Percentiles rank a stretch among this genome's conserved stretches.
Conservation (phyloP, 225 moss, liverwort and hornwort genomes). For the Climacium dendroides region DNA sequence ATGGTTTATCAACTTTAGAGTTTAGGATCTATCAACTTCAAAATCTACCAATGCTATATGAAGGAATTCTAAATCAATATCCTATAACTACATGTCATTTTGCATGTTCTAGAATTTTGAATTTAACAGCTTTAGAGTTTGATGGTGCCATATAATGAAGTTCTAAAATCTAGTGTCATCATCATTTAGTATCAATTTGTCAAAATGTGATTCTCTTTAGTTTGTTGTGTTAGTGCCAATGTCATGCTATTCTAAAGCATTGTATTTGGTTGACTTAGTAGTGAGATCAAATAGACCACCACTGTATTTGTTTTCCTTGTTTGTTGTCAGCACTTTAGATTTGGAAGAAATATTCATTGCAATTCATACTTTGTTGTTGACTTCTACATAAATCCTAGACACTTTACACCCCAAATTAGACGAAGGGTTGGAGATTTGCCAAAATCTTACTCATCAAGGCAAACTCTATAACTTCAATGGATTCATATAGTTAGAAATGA, state of each 20-base stretch:
- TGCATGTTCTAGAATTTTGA: not conserved
- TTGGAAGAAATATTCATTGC: not conserved
- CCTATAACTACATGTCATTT: not conserved
- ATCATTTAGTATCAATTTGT: rapidly evolving
- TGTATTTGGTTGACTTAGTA: not conserved
- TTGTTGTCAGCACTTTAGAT: not conserved
- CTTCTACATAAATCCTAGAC: rapidly evolving
- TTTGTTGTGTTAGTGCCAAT: not conserved
- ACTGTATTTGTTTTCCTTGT: not conserved
- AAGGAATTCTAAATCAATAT: not conserved
- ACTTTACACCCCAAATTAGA: not conserved
- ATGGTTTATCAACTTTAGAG: too few species aligned
- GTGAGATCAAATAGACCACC: rapidly evolving
- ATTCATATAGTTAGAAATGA: not conserved
- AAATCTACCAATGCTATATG: rapidly evolving
- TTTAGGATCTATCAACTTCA: not conserved
- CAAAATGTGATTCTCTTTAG: not conserved
- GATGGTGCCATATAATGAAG: rapidly evolving
- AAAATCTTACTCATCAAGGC: not conserved
- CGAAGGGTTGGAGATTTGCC: not conserved
- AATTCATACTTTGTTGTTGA: not conserved
- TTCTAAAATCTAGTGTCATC: rapidly evolving
- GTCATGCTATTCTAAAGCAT: not conserved
- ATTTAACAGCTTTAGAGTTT: not conserved
- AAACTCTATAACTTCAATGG: not conserved